Percentiles rank a stretch among this genome's conserved stretches.
Conservation (phyloP, 1,284 basidiomycete species). For the Ceratobasidium sp. region DNA sequence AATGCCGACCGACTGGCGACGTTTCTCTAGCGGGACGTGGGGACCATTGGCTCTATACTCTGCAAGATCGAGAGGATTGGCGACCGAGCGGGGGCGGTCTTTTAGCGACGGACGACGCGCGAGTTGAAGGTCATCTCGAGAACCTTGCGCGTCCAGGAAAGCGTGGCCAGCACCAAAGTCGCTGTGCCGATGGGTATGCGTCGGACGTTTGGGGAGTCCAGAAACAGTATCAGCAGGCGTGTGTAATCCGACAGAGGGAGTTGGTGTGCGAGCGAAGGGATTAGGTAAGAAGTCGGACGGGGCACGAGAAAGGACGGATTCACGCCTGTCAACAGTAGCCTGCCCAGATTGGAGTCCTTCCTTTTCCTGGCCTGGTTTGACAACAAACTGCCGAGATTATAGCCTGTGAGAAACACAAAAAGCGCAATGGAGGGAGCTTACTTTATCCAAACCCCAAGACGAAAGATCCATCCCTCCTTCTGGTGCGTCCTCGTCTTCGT, state of each 20-base stretch:
- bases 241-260: conserved; percentile 24
- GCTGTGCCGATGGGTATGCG: conserved; percentile 20
- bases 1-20: conserved; percentile 29
- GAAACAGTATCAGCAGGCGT: conserved; percentile 5
- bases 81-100: conserved; percentile 31
- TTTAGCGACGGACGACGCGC: conserved; percentile 11
- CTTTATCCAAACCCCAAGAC: conserved; percentile 80
- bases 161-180: conserved; percentile 58
- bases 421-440: conserved; percentile 5
- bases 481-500: conserved; percentile 54
- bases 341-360: conserved; percentile 2
- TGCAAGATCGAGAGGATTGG: conserved; percentile 33
- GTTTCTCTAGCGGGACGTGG: conserved; percentile 35
- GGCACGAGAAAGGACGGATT: conserved; percentile 19
- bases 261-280: conserved; percentile 34
- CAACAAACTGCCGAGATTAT: conserved; percentile 40
- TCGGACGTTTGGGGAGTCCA: conserved; percentile 14
- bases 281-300: conserved; percentile 57
- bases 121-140: conserved; percentile 8
- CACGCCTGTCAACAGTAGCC: conserved; percentile 22
- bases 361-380: conserved; percentile 33
- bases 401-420: not conserved
- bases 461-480: conserved; percentile 74
- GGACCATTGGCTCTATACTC: conserved; percentile 33
- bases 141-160: conserved; percentile 58